Evolutionary conservation across 1,284 basidiomycete species (phyloP), one percentile per base, ranked within the genome.

Genomic region (Porogramme epimiltina): DNA sequence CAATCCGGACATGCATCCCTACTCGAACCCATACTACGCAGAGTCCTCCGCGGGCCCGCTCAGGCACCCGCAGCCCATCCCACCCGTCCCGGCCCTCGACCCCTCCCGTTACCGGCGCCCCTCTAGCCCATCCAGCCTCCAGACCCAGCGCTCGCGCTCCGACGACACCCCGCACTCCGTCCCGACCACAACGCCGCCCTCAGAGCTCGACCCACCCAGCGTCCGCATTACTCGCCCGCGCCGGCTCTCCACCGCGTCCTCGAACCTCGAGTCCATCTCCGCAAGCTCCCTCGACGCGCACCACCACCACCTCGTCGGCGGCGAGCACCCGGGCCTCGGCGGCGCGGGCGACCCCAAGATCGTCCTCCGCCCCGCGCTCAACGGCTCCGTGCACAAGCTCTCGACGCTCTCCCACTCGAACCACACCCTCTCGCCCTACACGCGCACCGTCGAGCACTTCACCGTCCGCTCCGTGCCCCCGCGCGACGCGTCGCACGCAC

Each of bases 401-500:
- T 87, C 90, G 18, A 91, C 90, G 2, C 81, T 97, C 49, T 87
- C 84, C 20, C 81, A 88, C 58, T 93, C 91, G 2, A 92, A 95
- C 61, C 93, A 95, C 64, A 97, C 94, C 0, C 74, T 97, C 2
- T 93, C 89, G 1, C 94, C 94, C 0, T 96, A 94, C 69, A 95
- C 94, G 10, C 82, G 92, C 43, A 87, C 87, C 5, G 77, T 93
- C 40, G 86, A 90, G 56, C 93, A 96, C 71, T 95, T 95, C 66
- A 92, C 93, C 4, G 92, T 95, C 3, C 81, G 93, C 22, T 91
- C 88, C 55, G 89, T 89, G 34, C 93, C 90, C 2, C 89, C 79
- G 43, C 76, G 80, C 52, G 73, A 69, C 28, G 60, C 70, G 15
- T 65, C 64, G 37, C 64, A 63, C 28, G 60, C 70, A 13, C 64